Conservation (phyloP, 352 stramenopile genomes). For the Peronospora belbahrii region DNA sequence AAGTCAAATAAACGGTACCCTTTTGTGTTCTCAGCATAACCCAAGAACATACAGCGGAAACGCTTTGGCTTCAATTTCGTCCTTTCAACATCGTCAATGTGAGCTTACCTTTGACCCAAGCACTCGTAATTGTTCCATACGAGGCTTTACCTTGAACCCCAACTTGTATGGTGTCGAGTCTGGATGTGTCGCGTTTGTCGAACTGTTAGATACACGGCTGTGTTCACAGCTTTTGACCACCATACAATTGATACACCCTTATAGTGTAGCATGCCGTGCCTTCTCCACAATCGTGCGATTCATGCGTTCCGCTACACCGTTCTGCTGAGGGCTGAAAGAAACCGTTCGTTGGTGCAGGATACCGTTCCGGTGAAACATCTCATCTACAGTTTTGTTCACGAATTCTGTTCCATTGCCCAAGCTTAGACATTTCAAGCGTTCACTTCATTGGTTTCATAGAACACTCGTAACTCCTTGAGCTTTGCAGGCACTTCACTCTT, state of each 20-base stretch:
- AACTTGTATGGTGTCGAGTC: constrained; percentile 17
- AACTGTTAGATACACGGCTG: constrained; percentile 13
- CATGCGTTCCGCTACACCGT: too few species aligned
- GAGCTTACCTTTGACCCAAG: constrained; percentile 25
- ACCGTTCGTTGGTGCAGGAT: constrained; percentile 14
- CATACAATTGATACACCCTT: too few species aligned
- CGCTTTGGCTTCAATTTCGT: too few species aligned
- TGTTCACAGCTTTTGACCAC: too few species aligned
- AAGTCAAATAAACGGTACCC: too few species aligned
- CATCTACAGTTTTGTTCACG: constrained; percentile 15
- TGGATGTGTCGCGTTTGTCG: background rate
- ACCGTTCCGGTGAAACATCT: background rate
- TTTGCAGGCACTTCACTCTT: constrained; percentile 14
- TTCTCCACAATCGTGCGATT: too few species aligned
- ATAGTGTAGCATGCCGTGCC: too few species aligned
- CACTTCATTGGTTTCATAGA: constrained; percentile 16
- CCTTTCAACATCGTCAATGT: constrained; percentile 22
- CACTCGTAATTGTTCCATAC: constrained; percentile 17
- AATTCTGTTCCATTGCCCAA: constrained; percentile 30
- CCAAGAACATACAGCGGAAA: too few species aligned
- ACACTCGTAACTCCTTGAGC: constrained; percentile 8
- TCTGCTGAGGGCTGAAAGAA: too few species aligned
- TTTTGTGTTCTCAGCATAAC: too few species aligned
- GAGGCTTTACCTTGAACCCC: constrained; percentile 8
- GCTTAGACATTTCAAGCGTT: constrained; percentile 9